Evolutionary conservation across 208 protist genomes (phyloP).

Genomic region (Leishmania aethiopica): DNA sequence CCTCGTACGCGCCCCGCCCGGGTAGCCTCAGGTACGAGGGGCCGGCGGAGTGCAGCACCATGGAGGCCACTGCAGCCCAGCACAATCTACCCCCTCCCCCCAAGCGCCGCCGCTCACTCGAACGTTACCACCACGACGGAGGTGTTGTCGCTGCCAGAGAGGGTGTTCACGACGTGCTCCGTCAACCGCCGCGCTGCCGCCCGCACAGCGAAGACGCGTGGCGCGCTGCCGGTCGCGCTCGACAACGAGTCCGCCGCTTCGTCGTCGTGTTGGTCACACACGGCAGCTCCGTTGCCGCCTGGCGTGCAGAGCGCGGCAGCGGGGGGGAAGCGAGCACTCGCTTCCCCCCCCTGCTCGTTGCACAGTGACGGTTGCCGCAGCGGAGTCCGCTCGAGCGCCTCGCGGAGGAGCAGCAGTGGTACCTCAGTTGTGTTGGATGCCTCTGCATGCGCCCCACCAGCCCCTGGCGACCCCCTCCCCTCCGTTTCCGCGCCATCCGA

Average conservation of each 20-base stretch:
- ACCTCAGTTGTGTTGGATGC: not conserved
- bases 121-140: constrained; percentile 55
- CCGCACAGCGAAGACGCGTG: constrained; percentile 19
- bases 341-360: not conserved
- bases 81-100: not conserved
- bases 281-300: not conserved
- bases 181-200: constrained; percentile 32
- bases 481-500: not conserved
- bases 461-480: not conserved
- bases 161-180: constrained; percentile 43
- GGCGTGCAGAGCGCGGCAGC: constrained; percentile 8
- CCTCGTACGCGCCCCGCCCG: too few relatives aligned
- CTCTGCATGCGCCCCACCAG: not conserved
- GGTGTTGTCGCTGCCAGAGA: constrained; percentile 56
- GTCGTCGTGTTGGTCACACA: not conserved
- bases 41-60: too few relatives aligned
- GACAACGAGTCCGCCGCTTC: not conserved
- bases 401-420: not conserved
- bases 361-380: not conserved
- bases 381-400: constrained; percentile 1
- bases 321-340: not conserved
- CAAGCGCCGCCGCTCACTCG: not conserved
- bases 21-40: too few relatives aligned
- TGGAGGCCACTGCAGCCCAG: not conserved
- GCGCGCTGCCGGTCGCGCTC: not conserved